Percentiles rank a stretch among this genome's conserved stretches.
phyloP scores from a whole-genome alignment of 1,139 yeast species.

The Yamadazyma mexicana region DNA sequence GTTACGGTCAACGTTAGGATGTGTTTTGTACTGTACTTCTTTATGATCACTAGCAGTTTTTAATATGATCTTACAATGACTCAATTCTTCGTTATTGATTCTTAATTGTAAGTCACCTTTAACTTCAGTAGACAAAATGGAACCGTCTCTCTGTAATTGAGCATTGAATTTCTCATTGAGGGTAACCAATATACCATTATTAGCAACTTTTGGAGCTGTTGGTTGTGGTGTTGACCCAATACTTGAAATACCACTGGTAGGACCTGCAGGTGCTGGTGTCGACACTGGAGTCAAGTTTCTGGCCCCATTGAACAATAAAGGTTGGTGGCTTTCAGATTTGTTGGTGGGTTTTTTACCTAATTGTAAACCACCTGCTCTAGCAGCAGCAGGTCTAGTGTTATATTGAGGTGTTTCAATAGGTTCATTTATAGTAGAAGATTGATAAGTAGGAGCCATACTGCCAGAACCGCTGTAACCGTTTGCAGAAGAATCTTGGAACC shows the following conservation, averaged over 20 bases:
- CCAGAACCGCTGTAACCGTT: slow-evolving; percentile 5
- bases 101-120: slow-evolving; percentile 91
- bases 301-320: slow-evolving; percentile 32
- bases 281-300: slow-evolving; percentile 16
- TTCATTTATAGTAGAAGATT: slow-evolving; percentile 30
- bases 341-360: slow-evolving; percentile 62
- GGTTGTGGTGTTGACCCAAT: slow-evolving; percentile 21
- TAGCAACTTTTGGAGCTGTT: slow-evolving; percentile 38
- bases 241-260: slow-evolving; percentile 1
- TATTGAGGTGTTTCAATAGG: slow-evolving; percentile 12
- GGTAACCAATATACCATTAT: slow-evolving; percentile 78
- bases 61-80: slow-evolving; percentile 65
- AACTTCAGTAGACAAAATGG: slow-evolving; percentile 69
- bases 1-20: slow-evolving; percentile 89
- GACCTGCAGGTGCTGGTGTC: slow-evolving; percentile 9
- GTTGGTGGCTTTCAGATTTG: slow-evolving; percentile 39
- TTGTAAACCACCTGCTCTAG: slow-evolving; percentile 71
- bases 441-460: slow-evolving; percentile 27
- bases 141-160: slow-evolving; percentile 81
- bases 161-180: slow-evolving; percentile 79
- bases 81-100: slow-evolving; percentile 68
- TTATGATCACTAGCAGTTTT: slow-evolving; percentile 45
- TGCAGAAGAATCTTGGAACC: slow-evolving; percentile 7
- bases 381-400: slow-evolving; percentile 24
- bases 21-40: slow-evolving; percentile 81